Conservation (phyloP, 345 rosid species). For the Murraya koenigii region DNA sequence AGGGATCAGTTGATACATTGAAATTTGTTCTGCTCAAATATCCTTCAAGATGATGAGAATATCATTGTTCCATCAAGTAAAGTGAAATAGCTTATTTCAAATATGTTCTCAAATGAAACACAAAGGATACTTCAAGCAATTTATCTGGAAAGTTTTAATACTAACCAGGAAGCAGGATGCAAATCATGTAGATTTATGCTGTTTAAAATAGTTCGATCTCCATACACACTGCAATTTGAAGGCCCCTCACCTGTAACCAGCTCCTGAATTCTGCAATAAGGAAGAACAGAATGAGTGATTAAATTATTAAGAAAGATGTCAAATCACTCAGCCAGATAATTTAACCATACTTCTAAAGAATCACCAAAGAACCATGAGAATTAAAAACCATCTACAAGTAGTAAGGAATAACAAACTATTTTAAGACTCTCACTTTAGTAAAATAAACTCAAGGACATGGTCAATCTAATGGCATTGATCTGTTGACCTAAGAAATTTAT, state of each 20-base stretch:
- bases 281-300: neutral
- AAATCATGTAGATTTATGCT: conserved; percentile 37
- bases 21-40: neutral
- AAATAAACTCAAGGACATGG: neutral
- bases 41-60: neutral
- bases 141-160: neutral
- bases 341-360: neutral
- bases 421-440: neutral
- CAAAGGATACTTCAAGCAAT: neutral
- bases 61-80: neutral
- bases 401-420: neutral
- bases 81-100: neutral
- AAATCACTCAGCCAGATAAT: neutral
- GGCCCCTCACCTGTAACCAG: conserved; percentile 31
- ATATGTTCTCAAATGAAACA: neutral
- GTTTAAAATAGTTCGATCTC: conserved; percentile 39
- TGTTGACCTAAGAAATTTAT: neutral
- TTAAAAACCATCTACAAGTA: neutral
- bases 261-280: conserved; percentile 46
- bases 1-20: neutral
- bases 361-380: neutral
- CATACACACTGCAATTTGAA: conserved; percentile 34
- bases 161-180: conserved; percentile 61
- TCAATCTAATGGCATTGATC: neutral
- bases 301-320: neutral